phyloP scores from a whole-genome alignment of 2,329 filamentous ascomycete species.

The Colletotrichum sansevieriae region DNA sequence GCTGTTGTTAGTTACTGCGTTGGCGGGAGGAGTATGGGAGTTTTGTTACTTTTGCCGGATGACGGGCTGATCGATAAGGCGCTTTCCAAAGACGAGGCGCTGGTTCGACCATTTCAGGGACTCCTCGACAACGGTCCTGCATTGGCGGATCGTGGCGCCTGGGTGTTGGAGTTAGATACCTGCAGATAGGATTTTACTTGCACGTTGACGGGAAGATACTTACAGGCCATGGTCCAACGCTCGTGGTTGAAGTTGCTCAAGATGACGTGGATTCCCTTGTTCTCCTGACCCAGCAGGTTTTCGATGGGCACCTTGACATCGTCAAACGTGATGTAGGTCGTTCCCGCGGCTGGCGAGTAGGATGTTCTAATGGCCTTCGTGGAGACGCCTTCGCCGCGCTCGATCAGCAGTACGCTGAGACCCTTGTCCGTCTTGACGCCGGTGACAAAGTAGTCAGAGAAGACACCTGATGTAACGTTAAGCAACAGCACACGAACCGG shows the following conservation, averaged over 20 bases:
- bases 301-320: slow-evolving; percentile 87
- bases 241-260: slow-evolving; percentile 92
- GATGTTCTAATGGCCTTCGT: slow-evolving; percentile 84
- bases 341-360: slow-evolving; percentile 84
- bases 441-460: slow-evolving; percentile 85
- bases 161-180: slow-evolving; percentile 39
- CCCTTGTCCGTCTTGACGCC: slow-evolving; percentile 85
- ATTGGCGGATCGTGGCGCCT: slow-evolving; percentile 72
- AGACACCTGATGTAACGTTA: slow-evolving; percentile 74
- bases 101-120: slow-evolving; percentile 92
- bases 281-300: slow-evolving; percentile 83
- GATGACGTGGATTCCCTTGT: slow-evolving; percentile 89
- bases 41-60: slow-evolving; percentile 79
- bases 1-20: slow-evolving; percentile 21
- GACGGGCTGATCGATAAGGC: slow-evolving; percentile 84
- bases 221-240: slow-evolving; percentile 80
- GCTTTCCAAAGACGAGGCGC: slow-evolving; percentile 85
- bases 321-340: slow-evolving; percentile 84
- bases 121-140: slow-evolving; percentile 81
- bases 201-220: slow-evolving; percentile 45
- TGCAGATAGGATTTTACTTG: too few relatives aligned
- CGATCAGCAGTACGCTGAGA: slow-evolving; percentile 81
- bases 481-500: slow-evolving; percentile 66
- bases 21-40: neutral
- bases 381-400: slow-evolving; percentile 80